These are phyloP conservation scores for Microbotryomycetes sp. DNA, from an alignment of 1,284 basidiomycete genomes.

Conservation along the genomic window DNA sequence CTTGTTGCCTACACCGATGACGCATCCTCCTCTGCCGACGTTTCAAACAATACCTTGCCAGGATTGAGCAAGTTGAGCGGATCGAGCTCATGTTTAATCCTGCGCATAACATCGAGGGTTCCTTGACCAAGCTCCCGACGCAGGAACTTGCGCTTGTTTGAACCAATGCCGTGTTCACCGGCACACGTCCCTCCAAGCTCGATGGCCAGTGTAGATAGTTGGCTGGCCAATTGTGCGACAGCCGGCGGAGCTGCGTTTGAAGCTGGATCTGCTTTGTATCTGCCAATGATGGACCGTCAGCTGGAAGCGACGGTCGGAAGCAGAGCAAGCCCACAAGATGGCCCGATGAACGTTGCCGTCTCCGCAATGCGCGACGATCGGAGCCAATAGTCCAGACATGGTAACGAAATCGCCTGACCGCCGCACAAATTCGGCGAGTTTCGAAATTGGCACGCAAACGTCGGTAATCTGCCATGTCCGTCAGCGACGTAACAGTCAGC, in stretches of 20 bases:
- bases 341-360: conserved; percentile 33
- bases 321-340: conserved; percentile 2
- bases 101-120: conserved; percentile 71
- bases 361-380: conserved; percentile 33
- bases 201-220: conserved; percentile 21
- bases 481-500: conserved; percentile 7
- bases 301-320: background rate
- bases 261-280: conserved; percentile 13
- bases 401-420: conserved; percentile 22
- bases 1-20: too few relatives aligned
- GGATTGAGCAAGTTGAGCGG: conserved; percentile 72
- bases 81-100: conserved; percentile 65
- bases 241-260: conserved; percentile 13
- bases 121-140: conserved; percentile 64
- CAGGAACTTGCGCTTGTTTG: conserved; percentile 52
- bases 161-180: conserved; percentile 69
- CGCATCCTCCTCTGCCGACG: background rate
- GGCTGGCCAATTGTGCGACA: conserved; percentile 19
- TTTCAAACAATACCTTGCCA: conserved; percentile 49
- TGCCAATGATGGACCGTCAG: background rate
- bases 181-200: conserved; percentile 21
- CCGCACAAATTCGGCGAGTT: conserved; percentile 29
- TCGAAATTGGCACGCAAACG: conserved; percentile 33
- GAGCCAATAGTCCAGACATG: conserved; percentile 25
- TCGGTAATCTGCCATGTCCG: conserved; percentile 29